Base-by-base conservation (phyloP, 2,329 filamentous ascomycete genomes). In the Cladosporium sp. region DNA sequence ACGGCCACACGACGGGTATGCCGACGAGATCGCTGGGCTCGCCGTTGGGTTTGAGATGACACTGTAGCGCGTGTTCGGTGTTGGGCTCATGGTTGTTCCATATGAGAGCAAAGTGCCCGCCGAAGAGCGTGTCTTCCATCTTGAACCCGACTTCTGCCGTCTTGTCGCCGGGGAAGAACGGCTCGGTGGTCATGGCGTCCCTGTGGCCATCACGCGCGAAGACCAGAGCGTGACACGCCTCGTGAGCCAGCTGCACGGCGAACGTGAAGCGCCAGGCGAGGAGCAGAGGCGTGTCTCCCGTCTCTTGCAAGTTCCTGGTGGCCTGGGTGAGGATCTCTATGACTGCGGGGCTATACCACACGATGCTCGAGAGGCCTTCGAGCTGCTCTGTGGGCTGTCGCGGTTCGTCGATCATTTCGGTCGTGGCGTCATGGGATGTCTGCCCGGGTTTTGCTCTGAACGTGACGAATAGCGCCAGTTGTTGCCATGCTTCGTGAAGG, bases 231-330 rank as follows among this genome's bases (percentile, higher is more conserved):
- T 58, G 55, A 37, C 37, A 51, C 9, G 36, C 47, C n/a, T 58
- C 55, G 36, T 58, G 55, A 11, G 39, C 45, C 11, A 58, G 37
- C 17, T 51, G 45, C 20, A 58, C 45, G 8, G 55, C 55, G 22
- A 58, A 19, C n/a, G n/a, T 34, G 37, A 58, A 58, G 7, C 49
- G 45, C 36, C 20, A 40, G 15, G 25, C 37, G 2, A 58, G 45
- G 12, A 58, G 25, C 1, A 51, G 37, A 9, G 55, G 55, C 2
- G 38, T 17, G 28, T 45, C 47, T n/a, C 14, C 17, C n/a, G 34
- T 58, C 25, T 17, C 15, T 17, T 22, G 5, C 9, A 20, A 5
- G 5, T 37, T 37, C 6, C n/a, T 7, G 20, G 45, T 39, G 6
- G 34, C 45, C 28, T 12, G 22, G 4, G 25, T 38, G 30, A 57